These are phyloP conservation scores for Opeltia flavorubescens DNA, from an alignment of 495 filamentous ascomycete genomes.

Conservation along the genomic window DNA sequence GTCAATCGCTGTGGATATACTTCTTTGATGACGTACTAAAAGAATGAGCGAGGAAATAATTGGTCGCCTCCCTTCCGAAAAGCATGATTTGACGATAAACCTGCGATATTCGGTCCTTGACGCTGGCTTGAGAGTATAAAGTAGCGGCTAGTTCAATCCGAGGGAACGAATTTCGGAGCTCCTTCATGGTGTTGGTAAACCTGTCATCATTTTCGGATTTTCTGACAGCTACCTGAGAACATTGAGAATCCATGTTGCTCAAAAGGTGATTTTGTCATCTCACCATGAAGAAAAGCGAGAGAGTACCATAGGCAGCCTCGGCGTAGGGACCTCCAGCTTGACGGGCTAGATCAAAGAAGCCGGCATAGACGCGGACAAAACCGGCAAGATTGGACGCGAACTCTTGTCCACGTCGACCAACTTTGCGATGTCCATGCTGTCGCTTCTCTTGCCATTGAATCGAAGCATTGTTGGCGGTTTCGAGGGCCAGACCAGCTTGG, in stretches of 20 bases:
- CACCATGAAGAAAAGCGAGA: not conserved
- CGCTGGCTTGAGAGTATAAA: too few relatives aligned
- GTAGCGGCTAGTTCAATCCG: too few relatives aligned
- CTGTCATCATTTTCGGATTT: too few relatives aligned
- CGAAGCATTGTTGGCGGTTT: not conserved
- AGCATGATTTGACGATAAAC: too few relatives aligned
- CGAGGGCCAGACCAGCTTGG: not conserved
- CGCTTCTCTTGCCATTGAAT: not conserved
- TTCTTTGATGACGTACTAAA: too few relatives aligned
- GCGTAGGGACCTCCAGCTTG: not conserved
- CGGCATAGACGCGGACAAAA: conserved; percentile 1
- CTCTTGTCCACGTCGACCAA: not conserved
- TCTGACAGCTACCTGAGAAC: conserved; percentile 1
- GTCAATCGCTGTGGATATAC: too few relatives aligned
- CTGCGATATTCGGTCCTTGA: too few relatives aligned
- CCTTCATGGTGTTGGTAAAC: too few relatives aligned
- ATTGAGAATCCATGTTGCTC: not conserved
- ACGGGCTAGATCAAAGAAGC: conserved; percentile 1
- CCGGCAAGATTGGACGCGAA: not conserved
- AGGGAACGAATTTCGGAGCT: too few relatives aligned
- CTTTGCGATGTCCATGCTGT: not conserved
- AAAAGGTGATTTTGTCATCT: not conserved
- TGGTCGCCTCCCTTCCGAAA: too few relatives aligned
- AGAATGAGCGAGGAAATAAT: too few relatives aligned
- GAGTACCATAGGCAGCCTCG: not conserved